These are phyloP conservation scores for Ilyonectria robusta DNA, from an alignment of 2,329 filamentous ascomycete species.

Conservation along the genomic window DNA sequence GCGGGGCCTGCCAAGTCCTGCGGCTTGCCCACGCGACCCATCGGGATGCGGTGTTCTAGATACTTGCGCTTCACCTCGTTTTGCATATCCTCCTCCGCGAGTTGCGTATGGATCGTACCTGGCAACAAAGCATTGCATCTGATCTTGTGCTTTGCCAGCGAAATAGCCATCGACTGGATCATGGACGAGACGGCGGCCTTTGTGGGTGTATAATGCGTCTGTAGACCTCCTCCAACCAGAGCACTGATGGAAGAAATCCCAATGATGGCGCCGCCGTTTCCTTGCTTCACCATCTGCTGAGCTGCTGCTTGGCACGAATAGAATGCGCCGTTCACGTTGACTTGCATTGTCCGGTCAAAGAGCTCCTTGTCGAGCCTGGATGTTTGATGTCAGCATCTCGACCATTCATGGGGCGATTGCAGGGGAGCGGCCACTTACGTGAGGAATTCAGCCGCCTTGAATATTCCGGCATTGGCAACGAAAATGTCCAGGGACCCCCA, in stretches of 20 bases:
- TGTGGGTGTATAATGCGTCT: constrained; percentile 86
- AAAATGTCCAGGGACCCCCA: constrained; percentile 27
- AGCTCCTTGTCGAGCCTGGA: constrained; percentile 18
- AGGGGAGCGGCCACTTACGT: constrained; percentile 1
- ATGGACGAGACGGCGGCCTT: constrained; percentile 84
- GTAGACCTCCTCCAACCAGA: constrained; percentile 79
- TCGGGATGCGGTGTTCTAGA: constrained; percentile 82
- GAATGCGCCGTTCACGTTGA: constrained; percentile 78
- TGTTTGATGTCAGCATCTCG: neutral
- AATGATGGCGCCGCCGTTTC: constrained; percentile 79
- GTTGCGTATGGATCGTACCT: constrained; percentile 82
- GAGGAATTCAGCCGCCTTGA: constrained; percentile 25
- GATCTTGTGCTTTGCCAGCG: constrained; percentile 79
- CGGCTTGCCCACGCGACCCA: constrained; percentile 75
- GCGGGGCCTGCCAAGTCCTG: constrained; percentile 78
- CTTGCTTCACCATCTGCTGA: constrained; percentile 74
- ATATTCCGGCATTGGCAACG: constrained; percentile 28
- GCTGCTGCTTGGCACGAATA: constrained; percentile 86
- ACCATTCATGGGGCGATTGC: neutral
- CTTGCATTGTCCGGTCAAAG: constrained; percentile 21
- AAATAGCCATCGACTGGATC: constrained; percentile 67
- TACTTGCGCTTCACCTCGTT: constrained; percentile 78
- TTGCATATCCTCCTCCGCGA: constrained; percentile 82
- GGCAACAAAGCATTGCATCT: constrained; percentile 84
- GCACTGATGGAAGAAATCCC: constrained; percentile 78